Evolutionary conservation across 176 grass and related monocot genomes (phyloP).

Genomic region (Phoenix roebelenii): DNA sequence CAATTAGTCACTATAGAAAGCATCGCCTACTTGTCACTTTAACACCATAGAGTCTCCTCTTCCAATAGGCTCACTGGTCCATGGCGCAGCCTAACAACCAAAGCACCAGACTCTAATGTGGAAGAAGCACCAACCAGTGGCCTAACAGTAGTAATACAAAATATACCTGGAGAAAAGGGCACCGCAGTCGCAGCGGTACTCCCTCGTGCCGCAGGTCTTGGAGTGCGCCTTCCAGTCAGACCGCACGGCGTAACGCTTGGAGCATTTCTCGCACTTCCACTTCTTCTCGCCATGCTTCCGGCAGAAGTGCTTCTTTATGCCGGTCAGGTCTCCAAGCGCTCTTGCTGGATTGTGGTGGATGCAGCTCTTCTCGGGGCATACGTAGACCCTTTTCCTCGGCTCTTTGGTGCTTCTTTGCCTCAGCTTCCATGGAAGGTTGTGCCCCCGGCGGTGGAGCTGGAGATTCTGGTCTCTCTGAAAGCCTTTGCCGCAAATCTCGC

Average conservation of each 20-base stretch:
- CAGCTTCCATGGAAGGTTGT: slow-evolving; percentile 20
- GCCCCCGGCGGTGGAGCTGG: slow-evolving; percentile 19
- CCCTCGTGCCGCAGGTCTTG: slow-evolving; percentile 18
- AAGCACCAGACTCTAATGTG: too few relatives aligned
- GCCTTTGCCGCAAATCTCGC: slow-evolving; percentile 21
- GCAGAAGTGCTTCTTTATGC: slow-evolving; percentile 24
- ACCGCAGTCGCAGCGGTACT: slow-evolving; percentile 19
- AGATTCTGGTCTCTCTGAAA: slow-evolving; percentile 19
- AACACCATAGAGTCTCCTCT: too few relatives aligned
- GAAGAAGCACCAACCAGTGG: too few relatives aligned
- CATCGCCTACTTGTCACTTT: too few relatives aligned
- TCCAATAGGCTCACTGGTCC: too few relatives aligned
- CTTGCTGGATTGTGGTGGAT: slow-evolving; percentile 17
- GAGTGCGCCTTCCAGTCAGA: slow-evolving; percentile 19
- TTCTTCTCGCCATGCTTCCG: slow-evolving; percentile 18
- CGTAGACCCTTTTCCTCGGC: slow-evolving; percentile 17
- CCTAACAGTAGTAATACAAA: too few relatives aligned
- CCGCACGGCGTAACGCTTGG: slow-evolving; percentile 16
- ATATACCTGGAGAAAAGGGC: slow-evolving; percentile 16
- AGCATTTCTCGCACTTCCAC: slow-evolving; percentile 24
- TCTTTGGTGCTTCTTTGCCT: slow-evolving; percentile 14
- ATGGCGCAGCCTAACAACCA: too few relatives aligned
- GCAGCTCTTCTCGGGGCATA: slow-evolving; percentile 16
- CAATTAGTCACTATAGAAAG: too few relatives aligned
- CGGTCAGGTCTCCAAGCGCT: slow-evolving; percentile 15